phyloP scores from a whole-genome alignment of 2,329 filamentous ascomycete species.

The Periglandula ipomoeae region DNA sequence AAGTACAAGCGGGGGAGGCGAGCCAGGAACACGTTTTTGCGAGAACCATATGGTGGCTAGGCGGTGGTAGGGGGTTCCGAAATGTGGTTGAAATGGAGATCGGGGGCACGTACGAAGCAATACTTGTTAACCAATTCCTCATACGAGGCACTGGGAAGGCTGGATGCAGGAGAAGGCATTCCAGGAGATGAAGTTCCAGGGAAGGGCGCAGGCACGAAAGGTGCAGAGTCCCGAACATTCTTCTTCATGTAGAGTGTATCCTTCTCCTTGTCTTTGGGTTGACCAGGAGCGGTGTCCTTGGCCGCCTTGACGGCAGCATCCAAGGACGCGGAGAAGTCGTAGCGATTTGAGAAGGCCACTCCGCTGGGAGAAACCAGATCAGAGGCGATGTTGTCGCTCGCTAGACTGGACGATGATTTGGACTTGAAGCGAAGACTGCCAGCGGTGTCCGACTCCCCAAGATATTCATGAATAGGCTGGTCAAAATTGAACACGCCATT shows the following conservation, averaged over 20 bases:
- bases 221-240: conserved; percentile 23
- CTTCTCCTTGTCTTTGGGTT: conserved; percentile 34
- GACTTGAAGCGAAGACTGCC: conserved; percentile 61
- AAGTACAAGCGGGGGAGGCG: neutral
- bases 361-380: conserved; percentile 47
- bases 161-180: conserved; percentile 13
- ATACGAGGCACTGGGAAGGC: conserved; percentile 79
- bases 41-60: conserved; percentile 3
- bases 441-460: conserved; percentile 49
- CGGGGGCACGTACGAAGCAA: conserved; percentile 88
- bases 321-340: conserved; percentile 92
- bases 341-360: conserved; percentile 81
- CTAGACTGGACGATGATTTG: conserved; percentile 52
- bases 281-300: conserved; percentile 45
- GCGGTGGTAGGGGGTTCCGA: conserved; percentile 11
- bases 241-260: conserved; percentile 50
- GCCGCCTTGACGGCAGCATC: conserved; percentile 70
- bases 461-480: conserved; percentile 50
- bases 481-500: conserved; percentile 47
- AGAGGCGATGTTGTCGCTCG: conserved; percentile 51
- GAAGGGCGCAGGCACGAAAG: conserved; percentile 1
- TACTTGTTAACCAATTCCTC: conserved; percentile 98
- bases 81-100: conserved; percentile 20
- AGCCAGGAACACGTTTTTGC: neutral
- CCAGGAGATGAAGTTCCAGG: conserved; percentile 13